phyloP scores from a whole-genome alignment of 106 monocot species.

The Allium sativum region DNA sequence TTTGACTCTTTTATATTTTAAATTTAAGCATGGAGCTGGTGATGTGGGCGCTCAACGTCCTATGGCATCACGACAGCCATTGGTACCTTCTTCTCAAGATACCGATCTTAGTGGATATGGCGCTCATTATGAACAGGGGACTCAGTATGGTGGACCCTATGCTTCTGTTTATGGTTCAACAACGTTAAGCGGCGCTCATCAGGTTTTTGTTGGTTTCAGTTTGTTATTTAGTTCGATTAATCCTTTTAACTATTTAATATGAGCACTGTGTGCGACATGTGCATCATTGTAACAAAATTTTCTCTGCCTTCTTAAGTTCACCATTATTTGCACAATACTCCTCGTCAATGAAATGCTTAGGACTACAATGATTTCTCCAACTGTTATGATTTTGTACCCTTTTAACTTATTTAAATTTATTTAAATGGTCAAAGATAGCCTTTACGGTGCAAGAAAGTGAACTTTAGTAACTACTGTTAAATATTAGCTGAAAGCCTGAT shows the following conservation, averaged over 20 bases:
- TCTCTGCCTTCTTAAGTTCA: no score
- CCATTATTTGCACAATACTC: no score
- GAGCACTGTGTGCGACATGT: not conserved
- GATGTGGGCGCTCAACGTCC: constrained; percentile 21
- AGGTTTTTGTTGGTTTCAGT: constrained; percentile 24
- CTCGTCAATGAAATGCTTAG: no score
- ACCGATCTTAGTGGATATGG: constrained; percentile 45
- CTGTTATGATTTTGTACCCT: no score
- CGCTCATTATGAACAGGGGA: constrained; percentile 27
- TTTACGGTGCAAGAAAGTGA: no score
- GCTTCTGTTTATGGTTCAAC: constrained; percentile 71
- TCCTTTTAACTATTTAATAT: not conserved
- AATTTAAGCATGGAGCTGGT: constrained; percentile 16
- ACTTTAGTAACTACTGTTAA: no score
- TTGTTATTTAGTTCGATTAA: no score
- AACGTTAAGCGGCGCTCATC: constrained; percentile 34
- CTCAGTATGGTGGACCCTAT: constrained; percentile 73
- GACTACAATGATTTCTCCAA: no score
- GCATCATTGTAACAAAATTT: not conserved
- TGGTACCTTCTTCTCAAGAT: constrained; percentile 35
- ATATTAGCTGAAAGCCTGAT: no score
- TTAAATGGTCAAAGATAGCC: no score
- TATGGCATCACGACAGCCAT: constrained; percentile 24
- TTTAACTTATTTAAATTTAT: no score
- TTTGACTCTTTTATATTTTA: no score